phyloP scores from a whole-genome alignment of 768 basidiomycete genomes.

The Phanerochaete sordida region DNA sequence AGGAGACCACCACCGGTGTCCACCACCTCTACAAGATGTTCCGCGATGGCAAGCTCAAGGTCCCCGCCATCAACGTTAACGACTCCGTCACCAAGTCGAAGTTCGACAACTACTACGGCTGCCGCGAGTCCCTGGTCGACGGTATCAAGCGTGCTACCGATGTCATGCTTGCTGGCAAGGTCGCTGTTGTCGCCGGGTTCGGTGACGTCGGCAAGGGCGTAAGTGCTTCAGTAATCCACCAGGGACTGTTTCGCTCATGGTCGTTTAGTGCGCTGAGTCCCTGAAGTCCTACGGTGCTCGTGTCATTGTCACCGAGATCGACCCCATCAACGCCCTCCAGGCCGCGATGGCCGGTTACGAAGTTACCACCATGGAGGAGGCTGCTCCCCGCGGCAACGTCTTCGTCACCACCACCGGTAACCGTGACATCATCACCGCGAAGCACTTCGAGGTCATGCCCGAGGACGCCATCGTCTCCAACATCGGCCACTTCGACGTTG shows the following conservation, averaged over 20 bases:
- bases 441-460: slow-evolving; percentile 92
- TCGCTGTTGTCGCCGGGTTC: slow-evolving; percentile 97
- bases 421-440: slow-evolving; percentile 91
- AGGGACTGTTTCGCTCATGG: slow-evolving; percentile 2
- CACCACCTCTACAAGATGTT: slow-evolving; percentile 98
- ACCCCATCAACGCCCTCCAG: slow-evolving; percentile 99
- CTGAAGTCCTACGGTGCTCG: slow-evolving; percentile 97
- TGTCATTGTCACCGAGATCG: slow-evolving; percentile 95
- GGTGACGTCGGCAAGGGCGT: slow-evolving; percentile 99
- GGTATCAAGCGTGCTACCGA: slow-evolving; percentile 99
- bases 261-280: slow-evolving; percentile 88
- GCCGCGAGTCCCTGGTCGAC: slow-evolving; percentile 98
- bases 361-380: slow-evolving; percentile 98
- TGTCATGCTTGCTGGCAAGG: slow-evolving; percentile 99
- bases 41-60: slow-evolving; percentile 93
- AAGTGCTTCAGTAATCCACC: slow-evolving; percentile 34
- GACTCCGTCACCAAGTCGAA: slow-evolving; percentile 99
- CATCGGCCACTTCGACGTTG: slow-evolving; percentile 84
- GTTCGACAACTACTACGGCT: slow-evolving; percentile 98
- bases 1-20: slow-evolving; percentile 99
- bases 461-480: slow-evolving; percentile 99
- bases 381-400: slow-evolving; percentile 82
- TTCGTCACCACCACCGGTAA: slow-evolving; percentile 99
- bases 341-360: slow-evolving; percentile 99
- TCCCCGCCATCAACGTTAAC: slow-evolving; percentile 99